Base-by-base conservation (phyloP, 768 basidiomycete genomes). In the Boletus subparvulus region DNA sequence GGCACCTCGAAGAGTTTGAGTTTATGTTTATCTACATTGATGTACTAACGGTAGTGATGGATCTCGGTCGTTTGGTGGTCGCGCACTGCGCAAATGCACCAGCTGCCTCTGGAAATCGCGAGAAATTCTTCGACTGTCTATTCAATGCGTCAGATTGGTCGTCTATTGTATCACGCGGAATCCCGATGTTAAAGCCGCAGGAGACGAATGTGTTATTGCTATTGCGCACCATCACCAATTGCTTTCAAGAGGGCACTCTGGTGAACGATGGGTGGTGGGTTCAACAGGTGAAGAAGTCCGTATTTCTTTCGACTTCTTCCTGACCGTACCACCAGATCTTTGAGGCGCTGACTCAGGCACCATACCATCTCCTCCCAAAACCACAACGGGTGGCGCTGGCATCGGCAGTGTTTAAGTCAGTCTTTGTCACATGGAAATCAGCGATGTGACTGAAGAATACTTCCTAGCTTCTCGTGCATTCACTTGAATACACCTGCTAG, bases 381-480 rank as follows among this genome's bases (percentile, higher is more conserved):
- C 74, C 78, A 4, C 88, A 88, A 47, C 83, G 90, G 32, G 78
- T 92, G 4, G 89, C 92, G 0, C 66, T 94, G 46, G 86, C 90
- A 5, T 95, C 94, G 0, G 74, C 94, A 36, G 72, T 91, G 33
- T 86, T 98, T 75, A 98, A 98, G 96, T 98, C 62, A 64, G 89
- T 79, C 17, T 33, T 17, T 13, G 35, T 55, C 19, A 37, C 33
- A 36, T 28, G 13, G 19, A 47, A 46, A 36, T 56, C 16, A 11
- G 40, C 19, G 21, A 37, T 9, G 14, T 30, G 36, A 30, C 50
- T 54, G 45, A 58, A 64, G n/a, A 44, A 50, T 45, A 8, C 24
- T 32, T 43, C 24, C 10, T n/a, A 91, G 89, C 66, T 72, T 87
- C 54, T 91, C 90, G 3, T 90, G 87, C 61, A 68, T 85, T 36